Percentiles rank a stretch among this genome's conserved stretches.
Conservation (phyloP, 805 yeast genomes). For the Yarrowia keelungensis region DNA sequence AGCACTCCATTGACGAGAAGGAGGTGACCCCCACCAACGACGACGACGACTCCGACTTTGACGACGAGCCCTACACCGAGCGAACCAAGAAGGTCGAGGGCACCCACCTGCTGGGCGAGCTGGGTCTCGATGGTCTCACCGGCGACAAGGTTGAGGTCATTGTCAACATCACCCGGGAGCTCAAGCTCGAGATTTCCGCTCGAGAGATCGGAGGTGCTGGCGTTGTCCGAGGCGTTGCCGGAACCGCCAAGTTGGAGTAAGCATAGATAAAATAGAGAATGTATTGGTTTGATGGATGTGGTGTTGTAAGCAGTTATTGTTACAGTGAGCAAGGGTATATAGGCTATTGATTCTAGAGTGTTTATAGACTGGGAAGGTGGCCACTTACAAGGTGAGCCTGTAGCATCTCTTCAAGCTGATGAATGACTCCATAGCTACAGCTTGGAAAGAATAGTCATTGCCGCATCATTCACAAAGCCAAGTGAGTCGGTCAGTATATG, state of each 20-base stretch:
- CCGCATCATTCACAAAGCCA: no score
- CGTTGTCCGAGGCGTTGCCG: constrained; percentile 45
- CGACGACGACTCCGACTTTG: constrained; percentile 61
- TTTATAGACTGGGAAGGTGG: no score
- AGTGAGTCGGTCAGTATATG: no score
- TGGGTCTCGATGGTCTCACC: constrained; percentile 73
- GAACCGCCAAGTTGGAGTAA: constrained; percentile 34
- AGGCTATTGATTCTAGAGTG: no score
- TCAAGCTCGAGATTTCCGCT: constrained; percentile 68
- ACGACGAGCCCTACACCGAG: constrained; percentile 89
- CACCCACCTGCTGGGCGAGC: constrained; percentile 76
- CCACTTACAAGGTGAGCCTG: no score
- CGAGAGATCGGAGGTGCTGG: constrained; percentile 47
- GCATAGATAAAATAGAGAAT: constrained; percentile 27
- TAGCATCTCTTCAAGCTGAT: no score
- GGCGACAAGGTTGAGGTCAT: constrained; percentile 69
- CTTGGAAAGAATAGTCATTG: no score
- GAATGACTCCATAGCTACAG: no score
- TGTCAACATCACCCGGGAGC: constrained; percentile 69
- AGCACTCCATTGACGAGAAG: constrained; percentile 61
- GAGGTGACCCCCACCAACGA: constrained; percentile 69
- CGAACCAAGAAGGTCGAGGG: constrained; percentile 77
- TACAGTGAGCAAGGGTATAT: no score
- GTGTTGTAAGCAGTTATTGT: not conserved
- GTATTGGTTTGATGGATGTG: constrained; percentile 1